phyloP scores from a whole-genome alignment of 2,329 filamentous ascomycete species.

The Venturia nashicola region DNA sequence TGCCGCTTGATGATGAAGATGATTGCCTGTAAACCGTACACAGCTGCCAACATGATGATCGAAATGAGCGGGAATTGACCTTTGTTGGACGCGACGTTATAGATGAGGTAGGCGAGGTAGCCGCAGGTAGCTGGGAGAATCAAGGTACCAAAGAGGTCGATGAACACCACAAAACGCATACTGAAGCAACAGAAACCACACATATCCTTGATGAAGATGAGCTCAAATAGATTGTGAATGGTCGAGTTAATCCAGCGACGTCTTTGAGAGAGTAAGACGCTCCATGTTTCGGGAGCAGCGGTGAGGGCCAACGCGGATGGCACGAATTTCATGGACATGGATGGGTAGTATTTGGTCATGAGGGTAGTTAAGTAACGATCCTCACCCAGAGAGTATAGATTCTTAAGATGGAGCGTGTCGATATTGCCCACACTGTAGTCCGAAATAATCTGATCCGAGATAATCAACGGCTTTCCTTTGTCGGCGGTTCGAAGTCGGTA shows the following conservation, averaged over 20 bases:
- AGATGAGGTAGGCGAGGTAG: conserved; percentile 82
- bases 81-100: conserved; percentile 53
- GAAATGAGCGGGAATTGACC: conserved; percentile 80
- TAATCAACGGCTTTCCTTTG: conserved; percentile 87
- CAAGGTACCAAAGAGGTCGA: conserved; percentile 86
- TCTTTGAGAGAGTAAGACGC: conserved; percentile 88
- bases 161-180: conserved; percentile 92
- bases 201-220: conserved; percentile 82
- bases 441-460: conserved; percentile 73
- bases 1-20: conserved; percentile 96
- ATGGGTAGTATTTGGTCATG: conserved; percentile 96
- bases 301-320: conserved; percentile 88
- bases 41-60: conserved; percentile 74
- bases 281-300: conserved; percentile 88
- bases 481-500: conserved; percentile 91
- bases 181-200: conserved; percentile 99
- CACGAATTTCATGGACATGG: conserved; percentile 93
- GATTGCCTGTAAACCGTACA: conserved; percentile 90
- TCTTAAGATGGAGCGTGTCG: conserved; percentile 92
- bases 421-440: conserved; percentile 85
- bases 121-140: conserved; percentile 80
- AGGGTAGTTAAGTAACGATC: conserved; percentile 95
- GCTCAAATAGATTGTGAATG: conserved; percentile 86
- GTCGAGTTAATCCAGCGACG: conserved; percentile 99
- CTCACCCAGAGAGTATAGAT: conserved; percentile 82